Percentiles rank a stretch among this genome's conserved stretches.
These are phyloP conservation scores for Ophiostoma himal-ulmi DNA, from an alignment of 2,329 filamentous ascomycete genomes.

Conservation along the genomic window DNA sequence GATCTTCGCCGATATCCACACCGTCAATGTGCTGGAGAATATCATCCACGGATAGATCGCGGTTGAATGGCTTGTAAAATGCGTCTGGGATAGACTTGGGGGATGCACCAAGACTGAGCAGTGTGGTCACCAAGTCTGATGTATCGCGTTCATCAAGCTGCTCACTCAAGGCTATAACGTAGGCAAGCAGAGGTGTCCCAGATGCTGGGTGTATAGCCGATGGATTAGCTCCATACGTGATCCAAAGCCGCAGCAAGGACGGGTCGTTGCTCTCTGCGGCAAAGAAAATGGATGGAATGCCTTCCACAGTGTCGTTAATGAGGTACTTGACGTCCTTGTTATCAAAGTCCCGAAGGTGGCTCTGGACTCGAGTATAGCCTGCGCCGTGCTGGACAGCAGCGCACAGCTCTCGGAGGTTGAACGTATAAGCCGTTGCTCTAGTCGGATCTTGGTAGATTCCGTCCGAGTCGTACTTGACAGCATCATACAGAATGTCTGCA, in stretches of 20 bases:
- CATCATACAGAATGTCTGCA: neutral
- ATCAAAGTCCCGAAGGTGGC: neutral
- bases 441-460: neutral
- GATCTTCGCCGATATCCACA: neutral
- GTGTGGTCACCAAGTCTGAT: slow-evolving; percentile 18
- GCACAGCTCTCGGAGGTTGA: neutral
- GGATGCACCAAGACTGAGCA: slow-evolving; percentile 22
- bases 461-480: neutral
- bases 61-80: slow-evolving; percentile 19
- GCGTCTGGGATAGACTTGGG: slow-evolving; percentile 16
- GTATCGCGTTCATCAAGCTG: slow-evolving; percentile 14
- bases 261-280: slow-evolving; percentile 20
- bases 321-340: neutral
- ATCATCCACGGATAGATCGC: neutral
- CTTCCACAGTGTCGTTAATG: slow-evolving; percentile 19
- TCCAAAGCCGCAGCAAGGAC: slow-evolving; percentile 20
- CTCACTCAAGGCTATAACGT: slow-evolving; percentile 4
- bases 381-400: neutral
- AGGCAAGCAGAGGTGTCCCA: neutral
- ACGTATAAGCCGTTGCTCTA: neutral
- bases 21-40: neutral
- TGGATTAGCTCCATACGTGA: neutral
- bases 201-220: neutral
- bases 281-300: slow-evolving; percentile 22
- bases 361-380: neutral